A percentile compares a stretch with the other conserved stretches of the same genome.
phyloP scores from a whole-genome alignment of 2,329 filamentous ascomycete species.

The Epichloe aotearoae region DNA sequence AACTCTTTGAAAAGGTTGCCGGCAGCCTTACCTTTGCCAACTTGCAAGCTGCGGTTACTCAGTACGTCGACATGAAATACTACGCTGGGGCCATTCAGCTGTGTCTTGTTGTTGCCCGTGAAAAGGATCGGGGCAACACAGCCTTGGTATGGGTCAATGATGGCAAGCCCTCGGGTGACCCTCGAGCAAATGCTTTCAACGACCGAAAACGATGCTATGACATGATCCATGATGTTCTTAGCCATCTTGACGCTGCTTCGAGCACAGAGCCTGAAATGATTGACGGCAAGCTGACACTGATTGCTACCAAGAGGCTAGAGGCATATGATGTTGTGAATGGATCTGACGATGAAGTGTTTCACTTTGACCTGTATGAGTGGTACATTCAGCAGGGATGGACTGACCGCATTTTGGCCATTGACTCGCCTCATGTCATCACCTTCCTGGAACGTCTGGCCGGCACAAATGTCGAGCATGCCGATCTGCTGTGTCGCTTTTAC shows the following conservation, averaged over 20 bases:
- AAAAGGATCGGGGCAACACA: constrained; percentile 75
- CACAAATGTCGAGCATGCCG: constrained; percentile 64
- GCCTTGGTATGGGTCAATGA: constrained; percentile 83
- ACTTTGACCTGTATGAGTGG: constrained; percentile 96
- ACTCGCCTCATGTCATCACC: constrained; percentile 72
- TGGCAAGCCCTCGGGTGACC: constrained; percentile 57
- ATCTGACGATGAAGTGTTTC: constrained; percentile 85
- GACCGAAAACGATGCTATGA: constrained; percentile 70
- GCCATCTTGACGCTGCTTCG: constrained; percentile 60
- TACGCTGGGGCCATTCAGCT: constrained; percentile 89
- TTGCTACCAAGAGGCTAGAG: constrained; percentile 68
- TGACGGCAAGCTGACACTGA: constrained; percentile 65
- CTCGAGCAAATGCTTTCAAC: constrained; percentile 52
- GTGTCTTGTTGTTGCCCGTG: constrained; percentile 67
- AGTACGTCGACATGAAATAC: constrained; percentile 73
- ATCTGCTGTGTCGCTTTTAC: constrained; percentile 87
- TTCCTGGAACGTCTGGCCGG: constrained; percentile 70
- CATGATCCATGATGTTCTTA: constrained; percentile 72
- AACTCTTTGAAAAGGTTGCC: constrained; percentile 80
- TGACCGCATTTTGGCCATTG: constrained; percentile 71
- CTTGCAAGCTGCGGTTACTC: constrained; percentile 60
- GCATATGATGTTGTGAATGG: constrained; percentile 83
- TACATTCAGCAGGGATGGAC: constrained; percentile 77
- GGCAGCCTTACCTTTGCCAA: constrained; percentile 70
- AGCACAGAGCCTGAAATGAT: constrained; percentile 56